Conservation (phyloP, 2,329 filamentous ascomycete species). For the Talaromyces rugulosus region DNA sequence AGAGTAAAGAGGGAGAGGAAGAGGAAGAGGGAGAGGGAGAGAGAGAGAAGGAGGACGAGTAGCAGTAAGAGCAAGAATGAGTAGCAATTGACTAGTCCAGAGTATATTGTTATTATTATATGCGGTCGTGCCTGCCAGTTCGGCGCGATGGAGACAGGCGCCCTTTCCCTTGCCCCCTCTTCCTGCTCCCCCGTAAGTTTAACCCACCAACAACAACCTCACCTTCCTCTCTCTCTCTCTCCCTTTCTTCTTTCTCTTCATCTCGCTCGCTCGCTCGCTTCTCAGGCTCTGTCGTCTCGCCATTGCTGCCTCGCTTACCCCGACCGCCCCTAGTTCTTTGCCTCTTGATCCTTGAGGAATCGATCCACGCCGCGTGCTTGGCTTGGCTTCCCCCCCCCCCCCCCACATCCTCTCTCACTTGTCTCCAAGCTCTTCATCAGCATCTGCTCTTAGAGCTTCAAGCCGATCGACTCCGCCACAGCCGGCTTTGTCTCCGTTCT, state of each 20-base stretch:
- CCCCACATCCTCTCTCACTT: not conserved
- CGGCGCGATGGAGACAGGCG: not conserved
- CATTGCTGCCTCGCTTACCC: not conserved
- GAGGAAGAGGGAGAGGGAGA: not conserved
- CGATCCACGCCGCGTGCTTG: not conserved
- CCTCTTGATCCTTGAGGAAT: not conserved
- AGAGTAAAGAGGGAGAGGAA: too few species aligned
- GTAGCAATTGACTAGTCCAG: too few species aligned
- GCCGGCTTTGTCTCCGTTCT: too few species aligned
- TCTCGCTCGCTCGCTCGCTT: too few species aligned
- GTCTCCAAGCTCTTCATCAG: not conserved
- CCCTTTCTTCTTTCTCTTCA: not conserved
- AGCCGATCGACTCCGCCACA: too few species aligned
- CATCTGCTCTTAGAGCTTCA: not conserved
- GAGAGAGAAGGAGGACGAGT: not conserved
- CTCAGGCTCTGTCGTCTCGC: too few species aligned
- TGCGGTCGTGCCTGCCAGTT: not conserved
- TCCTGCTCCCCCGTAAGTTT: too few species aligned
- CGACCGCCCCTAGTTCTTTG: too few species aligned
- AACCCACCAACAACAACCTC: not conserved
- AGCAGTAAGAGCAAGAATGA: not conserved
- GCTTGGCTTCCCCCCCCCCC: too few species aligned
- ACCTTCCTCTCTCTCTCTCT: not conserved
- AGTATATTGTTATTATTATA: too few species aligned
- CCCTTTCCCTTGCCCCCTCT: not conserved